A percentile compares a stretch with the other conserved stretches of the same genome.
Evolutionary conservation across 192 early-diverging fungal species (phyloP).

Genomic region (Diversispora eburnea): DNA sequence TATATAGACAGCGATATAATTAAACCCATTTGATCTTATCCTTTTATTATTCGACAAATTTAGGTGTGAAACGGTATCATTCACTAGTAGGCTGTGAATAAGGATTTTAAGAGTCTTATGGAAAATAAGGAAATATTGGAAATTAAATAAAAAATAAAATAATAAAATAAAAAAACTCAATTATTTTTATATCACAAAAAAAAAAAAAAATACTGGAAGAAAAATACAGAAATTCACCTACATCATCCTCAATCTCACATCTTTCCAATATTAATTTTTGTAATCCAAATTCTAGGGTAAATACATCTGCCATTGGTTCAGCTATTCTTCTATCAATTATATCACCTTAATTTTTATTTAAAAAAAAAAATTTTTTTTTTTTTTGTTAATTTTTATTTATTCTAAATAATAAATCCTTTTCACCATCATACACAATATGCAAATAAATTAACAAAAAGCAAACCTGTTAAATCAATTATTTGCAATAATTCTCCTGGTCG

Average conservation of each 20-base stretch:
- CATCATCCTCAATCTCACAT: conserved; percentile 72
- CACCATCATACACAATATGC: not conserved
- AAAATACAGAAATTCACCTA: conserved; percentile 29
- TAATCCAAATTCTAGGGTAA: conserved; percentile 73
- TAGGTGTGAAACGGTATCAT: conserved; percentile 60
- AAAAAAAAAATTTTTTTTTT: too few species aligned
- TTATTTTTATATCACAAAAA: not conserved
- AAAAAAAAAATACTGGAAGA: not conserved
- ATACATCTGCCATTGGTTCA: conserved; percentile 70
- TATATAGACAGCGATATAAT: conserved; percentile 69
- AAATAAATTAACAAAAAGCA: not conserved
- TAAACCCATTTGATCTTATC: conserved; percentile 68
- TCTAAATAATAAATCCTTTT: not conserved
- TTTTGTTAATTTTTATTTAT: not conserved
- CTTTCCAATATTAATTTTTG: conserved; percentile 60
- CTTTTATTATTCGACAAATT: conserved; percentile 67
- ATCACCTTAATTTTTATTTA: conserved; percentile 37
- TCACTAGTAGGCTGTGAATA: conserved; percentile 67
- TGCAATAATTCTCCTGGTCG: conserved; percentile 2
- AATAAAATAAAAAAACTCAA: not conserved
- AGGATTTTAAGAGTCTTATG: conserved; percentile 58
- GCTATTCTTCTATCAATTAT: conserved; percentile 52
- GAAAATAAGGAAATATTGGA: not conserved
- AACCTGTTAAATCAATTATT: conserved; percentile 11
- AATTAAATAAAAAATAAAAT: too few species aligned